A percentile compares a stretch with the other conserved stretches of the same genome.
phyloP scores from a whole-genome alignment of 345 rosid genomes.

The Carallia brachiata region DNA sequence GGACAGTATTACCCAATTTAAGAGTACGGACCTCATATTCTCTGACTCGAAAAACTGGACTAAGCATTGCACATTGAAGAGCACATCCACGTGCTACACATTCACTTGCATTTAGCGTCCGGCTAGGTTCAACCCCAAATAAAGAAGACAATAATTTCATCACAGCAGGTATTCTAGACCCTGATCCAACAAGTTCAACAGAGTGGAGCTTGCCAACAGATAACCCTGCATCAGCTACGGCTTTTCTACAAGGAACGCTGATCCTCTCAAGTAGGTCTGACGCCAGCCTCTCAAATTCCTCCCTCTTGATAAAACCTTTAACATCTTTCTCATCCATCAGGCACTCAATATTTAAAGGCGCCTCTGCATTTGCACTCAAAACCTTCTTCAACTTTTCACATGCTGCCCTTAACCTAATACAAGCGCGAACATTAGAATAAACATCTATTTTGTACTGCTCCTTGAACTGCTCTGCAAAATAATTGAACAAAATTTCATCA shows the following conservation, averaged over 20 bases:
- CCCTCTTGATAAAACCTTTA: conserved; percentile 55
- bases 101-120: conserved; percentile 58
- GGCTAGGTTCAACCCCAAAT: conserved; percentile 53
- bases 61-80: conserved; percentile 64
- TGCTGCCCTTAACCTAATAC: conserved; percentile 51
- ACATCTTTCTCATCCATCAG: conserved; percentile 72
- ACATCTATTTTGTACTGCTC: conserved; percentile 54
- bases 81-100: conserved; percentile 70
- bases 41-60: conserved; percentile 54
- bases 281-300: conserved; percentile 54
- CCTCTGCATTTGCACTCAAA: conserved; percentile 64
- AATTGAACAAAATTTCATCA: conserved; percentile 50
- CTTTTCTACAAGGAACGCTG: conserved; percentile 43
- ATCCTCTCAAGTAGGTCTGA: conserved; percentile 44
- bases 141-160: conserved; percentile 40
- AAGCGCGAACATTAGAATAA: conserved; percentile 47
- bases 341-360: conserved; percentile 56
- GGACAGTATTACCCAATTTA: not conserved
- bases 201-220: conserved; percentile 44
- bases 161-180: conserved; percentile 62
- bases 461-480: conserved; percentile 55
- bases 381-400: conserved; percentile 61
- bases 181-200: conserved; percentile 62
- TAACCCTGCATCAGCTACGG: conserved; percentile 45
- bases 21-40: conserved; percentile 52